phyloP scores from a whole-genome alignment of 2,329 filamentous ascomycete species.

The Trichoderma asperellum region DNA sequence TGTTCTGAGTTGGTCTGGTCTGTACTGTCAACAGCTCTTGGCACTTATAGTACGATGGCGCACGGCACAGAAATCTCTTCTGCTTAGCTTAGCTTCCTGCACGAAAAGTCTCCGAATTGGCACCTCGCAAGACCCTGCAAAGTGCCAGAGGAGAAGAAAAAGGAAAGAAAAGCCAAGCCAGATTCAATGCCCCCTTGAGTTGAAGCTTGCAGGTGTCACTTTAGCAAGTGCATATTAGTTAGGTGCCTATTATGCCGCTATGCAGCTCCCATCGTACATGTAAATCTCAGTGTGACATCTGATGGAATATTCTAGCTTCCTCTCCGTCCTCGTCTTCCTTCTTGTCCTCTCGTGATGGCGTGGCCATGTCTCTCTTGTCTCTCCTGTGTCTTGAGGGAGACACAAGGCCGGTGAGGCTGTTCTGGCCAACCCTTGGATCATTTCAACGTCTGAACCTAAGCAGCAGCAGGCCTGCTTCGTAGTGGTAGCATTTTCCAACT shows the following conservation, averaged over 20 bases:
- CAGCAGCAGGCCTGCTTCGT: too few relatives aligned
- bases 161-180: neutral
- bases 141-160: neutral
- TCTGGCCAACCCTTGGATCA: neutral
- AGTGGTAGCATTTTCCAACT: neutral
- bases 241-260: neutral
- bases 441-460: too few relatives aligned
- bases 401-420: slow-evolving; percentile 11
- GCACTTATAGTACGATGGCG: neutral
- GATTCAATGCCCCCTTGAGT: neutral
- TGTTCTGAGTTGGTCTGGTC: neutral
- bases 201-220: slow-evolving; percentile 9
- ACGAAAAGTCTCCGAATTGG: neutral
- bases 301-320: neutral
- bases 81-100: neutral
- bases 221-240: neutral
- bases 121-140: neutral
- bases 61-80: neutral
- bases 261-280: neutral
- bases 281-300: neutral
- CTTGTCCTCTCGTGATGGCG: neutral
- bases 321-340: neutral
- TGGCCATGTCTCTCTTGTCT: neutral
- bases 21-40: neutral
- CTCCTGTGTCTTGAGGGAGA: slow-evolving; percentile 8